Base-by-base conservation (phyloP, 495 filamentous ascomycete genomes). In the Talaromyces nanjingensis region DNA sequence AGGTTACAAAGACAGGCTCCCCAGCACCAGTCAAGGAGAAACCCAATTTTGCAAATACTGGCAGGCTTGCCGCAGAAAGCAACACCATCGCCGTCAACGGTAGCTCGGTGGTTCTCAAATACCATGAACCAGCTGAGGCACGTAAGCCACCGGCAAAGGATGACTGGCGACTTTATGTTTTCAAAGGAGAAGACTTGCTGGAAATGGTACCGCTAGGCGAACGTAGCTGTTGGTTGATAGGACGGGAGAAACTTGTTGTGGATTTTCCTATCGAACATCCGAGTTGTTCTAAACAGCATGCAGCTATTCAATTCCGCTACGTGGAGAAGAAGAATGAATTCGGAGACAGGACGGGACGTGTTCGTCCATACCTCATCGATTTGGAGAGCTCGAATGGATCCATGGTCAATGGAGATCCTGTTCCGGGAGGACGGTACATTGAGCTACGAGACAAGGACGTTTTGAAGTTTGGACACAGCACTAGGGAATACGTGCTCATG, bases 381-480 rank as follows among this genome's bases (percentile, higher is more conserved):
- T 74, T 98, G 52, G 93, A 97, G 69, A 96, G 91, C 65, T 90
- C 91, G 24, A 98, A 98, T 77, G 93, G 94, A 53, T 97, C 93
- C 8, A 82, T 72, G 55, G 80, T 98, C 54, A 96, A 96, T 70
- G 87, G 85, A 61, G 87, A 93, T 53, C 76, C 73, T 69, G 76
- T 94, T 4, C 89, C 90, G 2, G 82, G 77, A 9, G 88, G 88
- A 71, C 81, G 92, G 60, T 98, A 91, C 73, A 74, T 97, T 47
- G 96, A 98, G 73, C 73, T 97, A 60, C 83, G 84, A 71, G 89
- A 93, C 71, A 92, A 91, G 73, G 94, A 98, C 73, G 84, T 98
- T 70, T 72, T 98, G 53, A 83, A 82, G 73, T 97, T 98, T 76
- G 94, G 93, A 18, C 77, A 87, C 59, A 96, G 92, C 73, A 88